These are phyloP conservation scores for Saccharomycopsis selenospora DNA, from an alignment of 805 yeast species.

Conservation along the genomic window DNA sequence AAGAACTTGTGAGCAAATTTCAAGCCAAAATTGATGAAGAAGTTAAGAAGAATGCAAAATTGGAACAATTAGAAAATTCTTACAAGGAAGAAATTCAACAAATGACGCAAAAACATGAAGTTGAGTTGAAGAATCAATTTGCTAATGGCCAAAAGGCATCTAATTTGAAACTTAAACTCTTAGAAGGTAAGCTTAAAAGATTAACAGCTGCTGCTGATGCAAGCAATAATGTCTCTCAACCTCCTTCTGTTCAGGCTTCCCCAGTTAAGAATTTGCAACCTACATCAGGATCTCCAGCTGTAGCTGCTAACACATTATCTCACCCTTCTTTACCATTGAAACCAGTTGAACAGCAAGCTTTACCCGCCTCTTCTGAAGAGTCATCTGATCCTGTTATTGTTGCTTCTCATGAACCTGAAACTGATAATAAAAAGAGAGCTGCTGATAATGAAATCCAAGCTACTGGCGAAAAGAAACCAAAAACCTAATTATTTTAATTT, in stretches of 20 bases:
- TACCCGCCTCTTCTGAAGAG: background rate
- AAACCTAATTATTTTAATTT: slow-evolving; percentile 12
- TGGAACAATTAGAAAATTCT: slow-evolving; percentile 11
- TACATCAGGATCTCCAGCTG: background rate
- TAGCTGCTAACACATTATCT: too few relatives aligned
- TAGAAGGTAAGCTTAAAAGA: slow-evolving; percentile 12
- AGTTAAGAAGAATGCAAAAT: slow-evolving; percentile 10
- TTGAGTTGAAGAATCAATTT: slow-evolving; percentile 14
- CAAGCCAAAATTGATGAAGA: slow-evolving; percentile 11
- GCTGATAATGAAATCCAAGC: slow-evolving; percentile 6
- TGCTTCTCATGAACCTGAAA: background rate
- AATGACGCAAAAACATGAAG: slow-evolving; percentile 7
- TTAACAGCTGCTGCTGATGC: background rate
- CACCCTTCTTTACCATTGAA: slow-evolving; percentile 3
- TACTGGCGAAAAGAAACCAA: slow-evolving; percentile 16
- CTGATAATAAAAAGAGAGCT: slow-evolving; percentile 13
- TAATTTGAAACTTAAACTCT: slow-evolving; percentile 10
- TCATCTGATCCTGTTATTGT: background rate
- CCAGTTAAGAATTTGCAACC: background rate
- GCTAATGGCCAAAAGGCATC: slow-evolving; percentile 15
- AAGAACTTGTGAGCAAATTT: slow-evolving; percentile 1
- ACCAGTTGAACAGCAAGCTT: background rate
- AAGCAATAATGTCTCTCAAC: background rate
- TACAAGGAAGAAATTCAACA: slow-evolving; percentile 6
- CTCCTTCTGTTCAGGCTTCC: background rate